Base-by-base conservation (phyloP, 2,329 filamentous ascomycete genomes). In the Fusarium sacchari region DNA sequence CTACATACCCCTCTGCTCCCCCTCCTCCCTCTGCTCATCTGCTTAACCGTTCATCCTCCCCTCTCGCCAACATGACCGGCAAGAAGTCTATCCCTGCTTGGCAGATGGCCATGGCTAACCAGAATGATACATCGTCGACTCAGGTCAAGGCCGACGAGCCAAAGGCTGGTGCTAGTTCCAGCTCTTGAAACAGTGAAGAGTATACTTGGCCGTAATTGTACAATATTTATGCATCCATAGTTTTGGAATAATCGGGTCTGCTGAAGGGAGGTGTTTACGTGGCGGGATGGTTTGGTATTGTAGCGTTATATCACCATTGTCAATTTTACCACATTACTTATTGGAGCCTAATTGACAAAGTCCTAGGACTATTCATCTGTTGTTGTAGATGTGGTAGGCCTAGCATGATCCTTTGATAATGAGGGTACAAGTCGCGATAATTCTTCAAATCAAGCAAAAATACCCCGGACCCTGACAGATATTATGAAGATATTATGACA, bases 71-170 rank as follows among this genome's bases (percentile, higher is more conserved):
- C 53, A 76, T 87, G 42, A 78, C 82, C 20, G 84, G 83, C 39
- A 91, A 88, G 82, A 92, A 92, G 17, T 90, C 92, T 17, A 95
- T 95, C 74, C 93, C 93, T 9, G 89, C 92, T 9, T 95, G 93
- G 93, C 93, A 95, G 83, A 88, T 94, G 87, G 91, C 92, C 53
- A 90, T 91, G 79, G 86, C 90, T 37, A 90, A 88, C 77, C 89
- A 88, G 81, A 79, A 78, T 64, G 76, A 71, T n/a, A 72, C 75
- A 8, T 74, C 80, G 14, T 73, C 80, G 28, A 72, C 79, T 14
- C 64, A 77, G 46, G 76, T 78, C 49, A 75, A 77, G 55, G 75
- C 76, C 10, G 77, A 77, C 11, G 79, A 81, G 58, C 70, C 76
- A 20, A 77, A 69, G 46, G 69, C 69, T 26, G 73, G 60, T 42